Evolutionary conservation across 805 yeast species (phyloP).

Genomic region (Kazachstania psychrophila): DNA sequence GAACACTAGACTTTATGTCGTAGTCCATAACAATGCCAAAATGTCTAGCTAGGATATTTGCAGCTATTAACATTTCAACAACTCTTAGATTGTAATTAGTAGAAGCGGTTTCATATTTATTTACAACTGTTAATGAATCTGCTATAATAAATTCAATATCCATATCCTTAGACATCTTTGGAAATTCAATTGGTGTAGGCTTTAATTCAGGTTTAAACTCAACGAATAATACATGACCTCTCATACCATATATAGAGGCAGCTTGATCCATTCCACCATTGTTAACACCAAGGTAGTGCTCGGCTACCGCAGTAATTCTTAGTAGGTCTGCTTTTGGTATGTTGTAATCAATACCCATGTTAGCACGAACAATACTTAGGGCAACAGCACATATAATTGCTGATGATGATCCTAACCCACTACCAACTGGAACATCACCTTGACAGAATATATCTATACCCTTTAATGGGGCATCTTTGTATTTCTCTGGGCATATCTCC

Average conservation of each 20-base stretch:
- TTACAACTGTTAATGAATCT: slow-evolving; percentile 52
- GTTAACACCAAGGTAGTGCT: slow-evolving; percentile 64
- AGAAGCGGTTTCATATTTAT: slow-evolving; percentile 63
- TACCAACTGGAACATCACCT: slow-evolving; percentile 65
- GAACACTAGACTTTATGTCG: slow-evolving; percentile 14
- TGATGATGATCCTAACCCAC: slow-evolving; percentile 63
- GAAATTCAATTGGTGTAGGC: slow-evolving; percentile 48
- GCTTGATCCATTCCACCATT: slow-evolving; percentile 80
- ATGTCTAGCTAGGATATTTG: slow-evolving; percentile 45
- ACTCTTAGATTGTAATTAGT: slow-evolving; percentile 60
- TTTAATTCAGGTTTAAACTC: slow-evolving; percentile 50
- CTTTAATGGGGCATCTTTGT: slow-evolving; percentile 25
- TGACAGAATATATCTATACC: slow-evolving; percentile 48
- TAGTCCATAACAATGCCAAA: slow-evolving; percentile 30
- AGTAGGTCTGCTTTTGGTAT: slow-evolving; percentile 47
- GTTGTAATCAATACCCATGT: slow-evolving; percentile 31
- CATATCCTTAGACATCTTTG: slow-evolving; percentile 34
- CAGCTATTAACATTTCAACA: slow-evolving; percentile 60
- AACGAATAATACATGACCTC: slow-evolving; percentile 48
- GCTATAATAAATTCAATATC: slow-evolving; percentile 50
- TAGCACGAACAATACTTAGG: slow-evolving; percentile 45
- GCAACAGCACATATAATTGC: slow-evolving; percentile 63
- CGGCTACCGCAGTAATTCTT: slow-evolving; percentile 52
- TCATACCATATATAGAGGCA: slow-evolving; percentile 57
- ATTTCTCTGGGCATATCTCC: slow-evolving; percentile 24